phyloP scores from a whole-genome alignment of 805 yeast species.

The Starmerella sp. region DNA sequence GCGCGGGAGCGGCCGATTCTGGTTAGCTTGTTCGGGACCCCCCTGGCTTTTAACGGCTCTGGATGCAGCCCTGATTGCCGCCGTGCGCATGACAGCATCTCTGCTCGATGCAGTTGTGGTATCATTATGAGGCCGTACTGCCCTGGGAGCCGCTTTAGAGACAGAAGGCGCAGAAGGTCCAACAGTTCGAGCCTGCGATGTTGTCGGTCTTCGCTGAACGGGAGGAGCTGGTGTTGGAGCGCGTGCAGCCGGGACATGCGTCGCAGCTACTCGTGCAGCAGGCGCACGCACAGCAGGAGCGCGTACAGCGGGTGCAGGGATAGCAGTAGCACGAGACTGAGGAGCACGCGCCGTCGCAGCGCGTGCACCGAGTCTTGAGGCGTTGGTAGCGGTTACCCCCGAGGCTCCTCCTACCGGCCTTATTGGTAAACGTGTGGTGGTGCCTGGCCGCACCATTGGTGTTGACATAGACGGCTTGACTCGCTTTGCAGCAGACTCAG shows the following conservation, averaged over 20 bases:
- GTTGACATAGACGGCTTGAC: constrained; percentile 6
- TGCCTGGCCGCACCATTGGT: neutral
- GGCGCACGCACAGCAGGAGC: no score
- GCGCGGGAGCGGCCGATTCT: no score
- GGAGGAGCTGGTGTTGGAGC: no score
- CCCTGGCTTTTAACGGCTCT: neutral
- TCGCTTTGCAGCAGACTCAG: neutral
- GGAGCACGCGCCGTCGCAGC: no score
- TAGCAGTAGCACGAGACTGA: no score
- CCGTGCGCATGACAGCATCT: neutral
- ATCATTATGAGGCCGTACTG: neutral
- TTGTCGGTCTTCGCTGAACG: no score
- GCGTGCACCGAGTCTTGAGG: no score
- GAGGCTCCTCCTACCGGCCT: no score
- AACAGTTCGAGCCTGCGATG: neutral
- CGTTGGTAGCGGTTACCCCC: no score
- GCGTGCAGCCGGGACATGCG: no score
- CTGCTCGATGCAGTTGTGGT: neutral
- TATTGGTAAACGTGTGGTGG: neutral
- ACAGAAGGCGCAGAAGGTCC: neutral
- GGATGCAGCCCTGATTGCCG: neutral
- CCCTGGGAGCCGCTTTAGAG: neutral
- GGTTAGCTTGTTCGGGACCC: neutral
- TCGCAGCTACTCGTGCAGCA: no score
- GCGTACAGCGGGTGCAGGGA: no score